Percentiles rank a stretch among this genome's conserved stretches.
Evolutionary conservation across 2,329 filamentous ascomycete genomes (phyloP).

Genomic region (Metarhizium robertsii): DNA sequence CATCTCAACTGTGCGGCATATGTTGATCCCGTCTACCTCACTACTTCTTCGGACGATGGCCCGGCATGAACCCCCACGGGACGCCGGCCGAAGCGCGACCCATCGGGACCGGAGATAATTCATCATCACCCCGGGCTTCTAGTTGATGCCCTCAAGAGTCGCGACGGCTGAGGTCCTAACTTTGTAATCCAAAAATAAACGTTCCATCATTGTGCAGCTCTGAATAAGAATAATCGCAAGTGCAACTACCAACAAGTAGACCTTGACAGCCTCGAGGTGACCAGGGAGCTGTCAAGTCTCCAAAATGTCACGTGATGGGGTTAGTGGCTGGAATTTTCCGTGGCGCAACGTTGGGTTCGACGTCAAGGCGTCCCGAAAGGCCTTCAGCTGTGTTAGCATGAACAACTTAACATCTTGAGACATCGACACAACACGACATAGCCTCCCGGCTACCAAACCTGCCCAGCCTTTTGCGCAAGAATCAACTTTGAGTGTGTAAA

Average conservation of each 20-base stretch:
- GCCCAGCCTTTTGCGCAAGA: not conserved
- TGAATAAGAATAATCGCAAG: no score
- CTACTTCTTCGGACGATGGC: not conserved
- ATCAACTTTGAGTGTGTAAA: conserved; percentile 25
- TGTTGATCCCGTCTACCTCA: not conserved
- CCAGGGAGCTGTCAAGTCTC: not conserved
- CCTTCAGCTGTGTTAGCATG: not conserved
- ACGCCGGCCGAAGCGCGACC: not conserved
- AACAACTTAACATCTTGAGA: not conserved
- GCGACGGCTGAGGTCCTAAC: not conserved
- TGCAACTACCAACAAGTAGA: no score
- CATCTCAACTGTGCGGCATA: no score
- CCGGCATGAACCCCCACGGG: not conserved
- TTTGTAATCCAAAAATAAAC: not conserved
- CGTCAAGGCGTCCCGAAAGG: not conserved
- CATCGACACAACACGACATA: not conserved
- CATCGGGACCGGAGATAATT: not conserved
- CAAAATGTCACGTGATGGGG: not conserved
- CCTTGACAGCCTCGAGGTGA: not conserved
- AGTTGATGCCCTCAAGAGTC: not conserved
- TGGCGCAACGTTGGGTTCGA: not conserved
- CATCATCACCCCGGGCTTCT: not conserved
- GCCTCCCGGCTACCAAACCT: not conserved
- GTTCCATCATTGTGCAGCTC: no score
- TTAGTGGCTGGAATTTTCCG: not conserved